phyloP scores from a whole-genome alignment of 1,284 basidiomycete species.

The Singerocomus rubriflavus region DNA sequence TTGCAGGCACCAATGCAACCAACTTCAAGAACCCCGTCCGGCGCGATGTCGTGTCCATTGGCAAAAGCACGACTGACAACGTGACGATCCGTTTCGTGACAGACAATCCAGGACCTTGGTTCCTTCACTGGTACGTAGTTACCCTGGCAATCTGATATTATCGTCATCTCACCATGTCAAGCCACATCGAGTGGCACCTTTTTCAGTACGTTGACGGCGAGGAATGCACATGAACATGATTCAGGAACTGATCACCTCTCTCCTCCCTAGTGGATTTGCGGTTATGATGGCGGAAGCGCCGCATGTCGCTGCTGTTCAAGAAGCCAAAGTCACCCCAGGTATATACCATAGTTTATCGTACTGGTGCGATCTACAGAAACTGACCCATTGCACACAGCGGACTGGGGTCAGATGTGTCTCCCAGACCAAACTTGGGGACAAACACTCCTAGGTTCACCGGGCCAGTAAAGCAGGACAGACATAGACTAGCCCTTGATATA shows the following conservation, averaged over 20 bases:
- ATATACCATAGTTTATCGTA: not conserved
- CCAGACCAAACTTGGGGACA: conserved; percentile 7
- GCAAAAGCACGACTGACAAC: conserved; percentile 25
- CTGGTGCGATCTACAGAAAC: not conserved
- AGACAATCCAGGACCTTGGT: conserved; percentile 47
- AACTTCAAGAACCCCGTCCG: conserved; percentile 31
- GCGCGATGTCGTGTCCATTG: conserved; percentile 27
- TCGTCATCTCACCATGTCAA: conserved; percentile 12
- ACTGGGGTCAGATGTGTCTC: conserved; percentile 19
- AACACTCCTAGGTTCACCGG: not conserved
- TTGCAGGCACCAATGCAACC: conserved; percentile 13
- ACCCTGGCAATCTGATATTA: not conserved
- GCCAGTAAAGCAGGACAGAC: not conserved
- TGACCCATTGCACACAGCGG: conserved; percentile 9
- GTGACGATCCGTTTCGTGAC: conserved; percentile 46
- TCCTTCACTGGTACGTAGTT: too few species aligned
- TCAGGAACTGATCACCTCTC: not conserved
- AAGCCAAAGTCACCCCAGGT: conserved; percentile 20
- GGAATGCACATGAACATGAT: not conserved
- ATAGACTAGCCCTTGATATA: too few species aligned
- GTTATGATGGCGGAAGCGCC: conserved; percentile 34
- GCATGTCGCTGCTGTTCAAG: not conserved
- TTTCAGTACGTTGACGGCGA: conserved; percentile 27
- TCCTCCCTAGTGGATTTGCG: conserved; percentile 35
- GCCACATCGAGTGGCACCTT: conserved; percentile 42